phyloP scores from a whole-genome alignment of 345 rosid genomes.

The Cardamine chenopodiifolia region DNA sequence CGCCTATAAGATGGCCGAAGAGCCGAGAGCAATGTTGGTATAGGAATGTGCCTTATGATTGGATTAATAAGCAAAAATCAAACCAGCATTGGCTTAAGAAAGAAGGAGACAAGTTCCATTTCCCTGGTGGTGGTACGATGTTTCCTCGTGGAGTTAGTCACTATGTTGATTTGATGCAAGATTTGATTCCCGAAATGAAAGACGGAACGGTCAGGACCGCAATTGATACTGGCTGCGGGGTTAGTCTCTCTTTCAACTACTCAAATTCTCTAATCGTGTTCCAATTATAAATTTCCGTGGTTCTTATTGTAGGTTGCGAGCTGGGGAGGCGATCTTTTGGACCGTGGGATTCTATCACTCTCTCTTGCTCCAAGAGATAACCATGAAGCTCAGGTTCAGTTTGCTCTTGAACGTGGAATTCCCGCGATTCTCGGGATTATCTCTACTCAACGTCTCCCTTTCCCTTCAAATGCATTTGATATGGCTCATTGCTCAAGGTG shows the following conservation, averaged over 20 bases:
- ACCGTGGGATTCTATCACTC: slow-evolving; percentile 83
- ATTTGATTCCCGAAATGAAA: slow-evolving; percentile 88
- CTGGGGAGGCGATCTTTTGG: slow-evolving; percentile 99
- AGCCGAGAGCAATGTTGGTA: slow-evolving; percentile 94
- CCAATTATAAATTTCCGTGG: neutral
- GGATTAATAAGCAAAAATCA: slow-evolving; percentile 96
- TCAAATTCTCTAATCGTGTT: neutral
- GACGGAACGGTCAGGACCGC: slow-evolving; percentile 92
- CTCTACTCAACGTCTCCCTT: slow-evolving; percentile 94
- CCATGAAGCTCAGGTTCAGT: slow-evolving; percentile 99
- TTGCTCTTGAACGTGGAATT: slow-evolving; percentile 96
- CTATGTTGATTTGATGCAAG: slow-evolving; percentile 90
- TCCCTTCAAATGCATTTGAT: slow-evolving; percentile 91
- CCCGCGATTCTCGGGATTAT: slow-evolving; percentile 98
- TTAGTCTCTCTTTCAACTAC: slow-evolving; percentile 44
- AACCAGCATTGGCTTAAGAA: slow-evolving; percentile 96
- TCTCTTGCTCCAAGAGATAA: slow-evolving; percentile 99
- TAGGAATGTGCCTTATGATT: slow-evolving; percentile 95
- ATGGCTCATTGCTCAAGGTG: slow-evolving; percentile 99
- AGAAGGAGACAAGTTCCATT: slow-evolving; percentile 88
- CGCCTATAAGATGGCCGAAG: slow-evolving; percentile 94
- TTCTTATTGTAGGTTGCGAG: slow-evolving; percentile 77
- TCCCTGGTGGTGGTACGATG: slow-evolving; percentile 99
- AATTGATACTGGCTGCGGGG: slow-evolving; percentile 98
- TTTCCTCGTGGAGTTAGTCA: slow-evolving; percentile 91